Percentiles rank a stretch among this genome's conserved stretches.
Conservation (phyloP, 805 yeast genomes). For the Zygotorulaspora florentina region DNA sequence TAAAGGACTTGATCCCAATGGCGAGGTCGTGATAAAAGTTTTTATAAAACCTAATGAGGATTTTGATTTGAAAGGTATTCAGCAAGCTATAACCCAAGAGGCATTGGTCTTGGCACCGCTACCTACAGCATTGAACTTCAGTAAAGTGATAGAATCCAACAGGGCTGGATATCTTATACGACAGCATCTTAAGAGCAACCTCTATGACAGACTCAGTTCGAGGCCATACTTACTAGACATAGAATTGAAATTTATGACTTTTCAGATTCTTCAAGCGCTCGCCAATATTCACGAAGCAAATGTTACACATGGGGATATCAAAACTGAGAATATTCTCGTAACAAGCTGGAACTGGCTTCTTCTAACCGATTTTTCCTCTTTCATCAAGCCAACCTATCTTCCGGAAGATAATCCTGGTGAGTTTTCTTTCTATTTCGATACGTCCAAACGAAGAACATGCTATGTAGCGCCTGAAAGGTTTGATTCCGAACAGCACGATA, state of each 20-base stretch:
- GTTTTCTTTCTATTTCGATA: conserved; percentile 88
- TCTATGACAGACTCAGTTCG: conserved; percentile 83
- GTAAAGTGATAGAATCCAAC: conserved; percentile 75
- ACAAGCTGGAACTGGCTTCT: conserved; percentile 87
- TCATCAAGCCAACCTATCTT: conserved; percentile 71
- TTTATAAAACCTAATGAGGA: conserved; percentile 63
- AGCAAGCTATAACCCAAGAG: conserved; percentile 37
- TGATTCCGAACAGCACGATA: conserved; percentile 23
- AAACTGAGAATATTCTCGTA: conserved; percentile 81
- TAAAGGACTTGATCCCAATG: conserved; percentile 69
- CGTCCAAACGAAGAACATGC: conserved; percentile 80
- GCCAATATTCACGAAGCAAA: conserved; percentile 56
- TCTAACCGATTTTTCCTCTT: conserved; percentile 73
- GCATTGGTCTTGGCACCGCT: conserved; percentile 41
- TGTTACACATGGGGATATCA: conserved; percentile 85
- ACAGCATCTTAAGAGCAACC: conserved; percentile 69
- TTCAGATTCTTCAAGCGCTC: conserved; percentile 67
- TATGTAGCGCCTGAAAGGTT: conserved; percentile 95
- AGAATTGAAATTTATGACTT: conserved; percentile 81
- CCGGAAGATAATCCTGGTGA: conserved; percentile 94
- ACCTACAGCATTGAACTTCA: conserved; percentile 67
- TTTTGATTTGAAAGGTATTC: conserved; percentile 20
- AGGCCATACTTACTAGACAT: conserved; percentile 80
- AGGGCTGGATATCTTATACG: conserved; percentile 88
- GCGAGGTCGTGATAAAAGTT: conserved; percentile 72